Conservation (phyloP, 306 rosid genomes). For the Fragaria nilgerrensis region DNA sequence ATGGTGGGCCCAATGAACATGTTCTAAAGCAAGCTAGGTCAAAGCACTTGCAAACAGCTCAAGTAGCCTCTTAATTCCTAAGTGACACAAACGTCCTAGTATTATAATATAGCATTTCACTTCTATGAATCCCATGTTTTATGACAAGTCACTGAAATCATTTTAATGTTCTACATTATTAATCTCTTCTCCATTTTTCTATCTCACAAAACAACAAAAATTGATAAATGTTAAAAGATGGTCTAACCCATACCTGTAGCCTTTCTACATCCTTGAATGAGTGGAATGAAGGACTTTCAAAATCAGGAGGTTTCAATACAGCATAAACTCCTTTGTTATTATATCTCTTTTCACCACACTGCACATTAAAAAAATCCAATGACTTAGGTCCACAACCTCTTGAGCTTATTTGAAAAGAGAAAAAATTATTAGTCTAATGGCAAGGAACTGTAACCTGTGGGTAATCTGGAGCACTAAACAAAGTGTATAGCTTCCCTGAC, state of each 20-base stretch:
- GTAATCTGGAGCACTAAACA: constrained; percentile 82
- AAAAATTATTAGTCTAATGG: neutral
- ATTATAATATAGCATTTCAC: neutral
- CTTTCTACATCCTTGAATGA: constrained; percentile 64
- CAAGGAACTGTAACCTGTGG: constrained; percentile 66
- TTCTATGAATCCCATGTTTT: neutral
- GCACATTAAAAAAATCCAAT: constrained; percentile 30
- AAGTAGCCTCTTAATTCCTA: constrained; percentile 8
- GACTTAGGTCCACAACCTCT: neutral
- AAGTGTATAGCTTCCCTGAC: constrained; percentile 74
- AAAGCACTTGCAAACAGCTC: constrained; percentile 5
- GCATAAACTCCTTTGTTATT: constrained; percentile 84
- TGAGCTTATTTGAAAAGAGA: neutral
- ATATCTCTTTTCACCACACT: constrained; percentile 66
- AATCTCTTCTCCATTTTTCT: constrained; percentile 13
- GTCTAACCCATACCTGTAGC: constrained; percentile 50
- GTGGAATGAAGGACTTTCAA: constrained; percentile 70
- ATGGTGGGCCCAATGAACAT: constrained; percentile 4
- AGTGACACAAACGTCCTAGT: constrained; percentile 9
- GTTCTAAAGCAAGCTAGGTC: constrained; percentile 23
- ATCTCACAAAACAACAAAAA: constrained; percentile 13
- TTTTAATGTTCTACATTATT: neutral
- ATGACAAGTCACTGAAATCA: neutral
- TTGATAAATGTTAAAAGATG: neutral
- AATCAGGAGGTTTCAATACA: constrained; percentile 59